These are phyloP conservation scores for Dimocarpus longan DNA, from an alignment of 345 rosid genomes.

Conservation along the genomic window DNA sequence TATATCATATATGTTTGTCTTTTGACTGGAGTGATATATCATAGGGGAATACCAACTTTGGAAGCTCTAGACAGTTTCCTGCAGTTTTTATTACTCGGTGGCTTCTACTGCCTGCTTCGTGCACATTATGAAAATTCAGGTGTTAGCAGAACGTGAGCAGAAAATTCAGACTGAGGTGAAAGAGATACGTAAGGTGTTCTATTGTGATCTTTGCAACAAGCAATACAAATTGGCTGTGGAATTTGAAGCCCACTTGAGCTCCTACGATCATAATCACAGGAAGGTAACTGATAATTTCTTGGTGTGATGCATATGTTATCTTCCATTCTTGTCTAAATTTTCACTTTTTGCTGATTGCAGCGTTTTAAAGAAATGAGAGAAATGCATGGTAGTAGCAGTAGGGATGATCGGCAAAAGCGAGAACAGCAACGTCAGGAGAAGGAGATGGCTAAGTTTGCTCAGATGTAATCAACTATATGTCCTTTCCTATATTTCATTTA, in stretches of 20 bases:
- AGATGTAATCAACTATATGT: conserved; percentile 33
- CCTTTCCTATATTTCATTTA: background rate
- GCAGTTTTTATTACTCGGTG: conserved; percentile 99
- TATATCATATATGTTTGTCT: conserved; percentile 70
- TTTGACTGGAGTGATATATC: conserved; percentile 75
- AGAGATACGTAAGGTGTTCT: conserved; percentile 91
- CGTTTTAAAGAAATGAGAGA: conserved; percentile 97
- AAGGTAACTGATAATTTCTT: conserved; percentile 54
- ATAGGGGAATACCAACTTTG: conserved; percentile 77
- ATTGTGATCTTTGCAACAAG: conserved; percentile 94
- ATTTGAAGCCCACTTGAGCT: conserved; percentile 93
- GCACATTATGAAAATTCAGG: conserved; percentile 99
- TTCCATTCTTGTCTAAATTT: conserved; percentile 4
- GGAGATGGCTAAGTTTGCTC: conserved; percentile 85
- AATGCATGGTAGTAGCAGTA: conserved; percentile 79
- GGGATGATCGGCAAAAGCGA: conserved; percentile 91
- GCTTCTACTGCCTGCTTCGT: conserved; percentile 99
- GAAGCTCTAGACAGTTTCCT: conserved; percentile 83
- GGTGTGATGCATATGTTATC: background rate
- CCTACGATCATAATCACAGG: conserved; percentile 98
- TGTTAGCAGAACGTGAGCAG: conserved; percentile 97
- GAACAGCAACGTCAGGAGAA: conserved; percentile 88
- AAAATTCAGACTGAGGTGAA: conserved; percentile 95
- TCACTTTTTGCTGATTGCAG: conserved; percentile 42
- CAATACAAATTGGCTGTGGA: conserved; percentile 97